phyloP scores from a whole-genome alignment of 176 grass and related monocot genomes.

The Triticum monococcum region DNA sequence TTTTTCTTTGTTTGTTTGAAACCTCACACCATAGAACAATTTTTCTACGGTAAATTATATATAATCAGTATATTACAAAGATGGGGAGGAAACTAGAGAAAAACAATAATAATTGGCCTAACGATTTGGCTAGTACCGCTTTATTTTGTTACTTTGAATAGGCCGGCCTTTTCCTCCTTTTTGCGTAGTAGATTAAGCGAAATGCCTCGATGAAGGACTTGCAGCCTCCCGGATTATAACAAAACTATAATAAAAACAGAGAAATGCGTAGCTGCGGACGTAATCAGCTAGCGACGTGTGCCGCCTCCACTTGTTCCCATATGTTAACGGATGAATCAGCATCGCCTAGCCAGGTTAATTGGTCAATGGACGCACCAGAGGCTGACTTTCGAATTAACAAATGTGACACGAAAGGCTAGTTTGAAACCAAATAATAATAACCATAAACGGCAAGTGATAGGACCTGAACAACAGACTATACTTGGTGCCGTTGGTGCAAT shows the following conservation, averaged over 20 bases:
- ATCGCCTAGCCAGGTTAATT: background rate
- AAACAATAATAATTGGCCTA: background rate
- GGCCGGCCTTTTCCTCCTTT: background rate
- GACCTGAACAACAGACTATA: background rate
- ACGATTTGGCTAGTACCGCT: background rate
- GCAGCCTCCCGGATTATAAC: slow-evolving; percentile 14
- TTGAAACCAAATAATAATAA: background rate
- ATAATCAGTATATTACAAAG: too few species aligned
- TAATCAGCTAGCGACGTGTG: slow-evolving; percentile 34
- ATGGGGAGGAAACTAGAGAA: too few species aligned
- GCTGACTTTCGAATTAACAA: background rate
- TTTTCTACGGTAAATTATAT: too few species aligned
- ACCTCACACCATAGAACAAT: too few species aligned
- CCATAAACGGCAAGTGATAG: background rate
- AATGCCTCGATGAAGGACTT: background rate
- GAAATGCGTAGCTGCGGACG: background rate
- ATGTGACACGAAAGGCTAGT: background rate
- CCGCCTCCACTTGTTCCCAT: slow-evolving; percentile 28
- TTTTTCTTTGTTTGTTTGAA: too few species aligned
- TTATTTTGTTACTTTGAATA: background rate
- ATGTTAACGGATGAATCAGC: slow-evolving; percentile 8
- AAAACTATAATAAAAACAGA: background rate
- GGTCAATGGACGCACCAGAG: slow-evolving; percentile 16
- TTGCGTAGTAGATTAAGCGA: background rate
- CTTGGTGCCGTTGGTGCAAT: background rate